phyloP scores from a whole-genome alignment of 108 stramenopile species.

The Mayamaea pseudoterrestris region DNA sequence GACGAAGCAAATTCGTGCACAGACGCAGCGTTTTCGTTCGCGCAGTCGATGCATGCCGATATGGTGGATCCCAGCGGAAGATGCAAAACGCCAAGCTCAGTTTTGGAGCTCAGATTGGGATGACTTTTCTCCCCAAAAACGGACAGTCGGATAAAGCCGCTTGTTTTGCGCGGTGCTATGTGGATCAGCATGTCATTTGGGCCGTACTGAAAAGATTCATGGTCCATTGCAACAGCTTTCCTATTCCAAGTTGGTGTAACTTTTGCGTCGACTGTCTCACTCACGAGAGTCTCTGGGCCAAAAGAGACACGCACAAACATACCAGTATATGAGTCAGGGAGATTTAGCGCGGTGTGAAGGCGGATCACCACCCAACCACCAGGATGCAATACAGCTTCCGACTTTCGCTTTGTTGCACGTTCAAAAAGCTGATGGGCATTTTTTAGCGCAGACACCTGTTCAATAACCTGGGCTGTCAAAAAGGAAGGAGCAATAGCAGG shows the following conservation, averaged over 20 bases:
- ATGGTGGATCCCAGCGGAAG: slow-evolving; percentile 59
- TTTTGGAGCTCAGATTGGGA: slow-evolving; percentile 29
- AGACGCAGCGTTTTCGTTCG: not conserved
- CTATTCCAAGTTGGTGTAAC: slow-evolving; percentile 51
- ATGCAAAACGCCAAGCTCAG: slow-evolving; percentile 66
- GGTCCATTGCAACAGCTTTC: slow-evolving; percentile 2
- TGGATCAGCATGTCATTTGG: slow-evolving; percentile 50
- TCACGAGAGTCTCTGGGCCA: slow-evolving; percentile 29
- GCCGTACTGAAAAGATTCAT: slow-evolving; percentile 18
- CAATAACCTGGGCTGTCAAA: not conserved
- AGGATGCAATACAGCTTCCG: slow-evolving; percentile 47
- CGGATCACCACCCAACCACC: slow-evolving; percentile 68
- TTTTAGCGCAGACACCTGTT: not conserved
- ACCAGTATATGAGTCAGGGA: slow-evolving; percentile 53
- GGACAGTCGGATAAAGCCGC: slow-evolving; percentile 54
- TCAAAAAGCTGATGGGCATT: slow-evolving; percentile 38
- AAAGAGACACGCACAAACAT: slow-evolving; percentile 62
- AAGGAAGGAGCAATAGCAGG: not conserved
- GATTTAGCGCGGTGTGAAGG: slow-evolving; percentile 68
- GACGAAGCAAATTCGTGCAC: slow-evolving; percentile 11
- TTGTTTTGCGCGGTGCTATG: slow-evolving; percentile 76
- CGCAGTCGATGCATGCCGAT: slow-evolving; percentile 45
- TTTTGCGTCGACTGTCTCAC: slow-evolving; percentile 51
- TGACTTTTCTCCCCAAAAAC: slow-evolving; percentile 49
- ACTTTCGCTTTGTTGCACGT: slow-evolving; percentile 27